Percentiles rank a stretch among this genome's conserved stretches.
phyloP scores from a whole-genome alignment of 1,284 basidiomycete species.

The Ceratobasidium sp. region DNA sequence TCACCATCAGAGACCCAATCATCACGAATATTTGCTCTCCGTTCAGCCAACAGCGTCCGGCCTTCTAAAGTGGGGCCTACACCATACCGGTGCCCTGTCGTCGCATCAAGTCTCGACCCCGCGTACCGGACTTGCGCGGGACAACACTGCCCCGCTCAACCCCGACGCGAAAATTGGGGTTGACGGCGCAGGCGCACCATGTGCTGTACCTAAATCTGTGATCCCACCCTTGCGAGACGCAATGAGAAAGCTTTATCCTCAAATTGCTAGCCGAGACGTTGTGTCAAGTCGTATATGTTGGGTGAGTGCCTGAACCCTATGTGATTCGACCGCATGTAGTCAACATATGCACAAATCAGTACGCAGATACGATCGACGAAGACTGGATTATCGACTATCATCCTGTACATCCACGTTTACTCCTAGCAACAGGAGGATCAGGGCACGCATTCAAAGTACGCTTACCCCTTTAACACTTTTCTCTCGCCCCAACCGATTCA shows the following conservation, averaged over 20 bases:
- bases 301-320: slow-evolving; percentile 60
- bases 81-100: slow-evolving; percentile 42
- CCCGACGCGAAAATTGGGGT: slow-evolving; percentile 42
- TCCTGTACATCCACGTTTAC: slow-evolving; percentile 68
- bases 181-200: slow-evolving; percentile 45
- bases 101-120: slow-evolving; percentile 32
- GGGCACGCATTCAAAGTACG: slow-evolving; percentile 86
- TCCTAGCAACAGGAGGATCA: slow-evolving; percentile 81
- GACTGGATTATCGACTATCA: slow-evolving; percentile 83
- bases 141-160: slow-evolving; percentile 41
- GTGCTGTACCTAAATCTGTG: slow-evolving; percentile 70
- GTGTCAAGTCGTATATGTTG: slow-evolving; percentile 83
- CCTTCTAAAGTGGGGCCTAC: slow-evolving; percentile 74
- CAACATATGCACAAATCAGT: slow-evolving; percentile 63
- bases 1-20: neutral
- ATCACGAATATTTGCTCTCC: neutral
- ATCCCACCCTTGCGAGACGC: slow-evolving; percentile 66
- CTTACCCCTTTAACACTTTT: slow-evolving; percentile 26
- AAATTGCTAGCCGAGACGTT: slow-evolving; percentile 76
- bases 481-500: slow-evolving; percentile 8
- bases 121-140: slow-evolving; percentile 38
- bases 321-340: neutral
- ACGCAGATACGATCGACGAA: slow-evolving; percentile 78
- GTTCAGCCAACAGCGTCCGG: slow-evolving; percentile 75
- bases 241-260: slow-evolving; percentile 75